A percentile compares a stretch with the other conserved stretches of the same genome.
phyloP scores from a whole-genome alignment of 2,329 filamentous ascomycete genomes.

The Emergomyces africanus region DNA sequence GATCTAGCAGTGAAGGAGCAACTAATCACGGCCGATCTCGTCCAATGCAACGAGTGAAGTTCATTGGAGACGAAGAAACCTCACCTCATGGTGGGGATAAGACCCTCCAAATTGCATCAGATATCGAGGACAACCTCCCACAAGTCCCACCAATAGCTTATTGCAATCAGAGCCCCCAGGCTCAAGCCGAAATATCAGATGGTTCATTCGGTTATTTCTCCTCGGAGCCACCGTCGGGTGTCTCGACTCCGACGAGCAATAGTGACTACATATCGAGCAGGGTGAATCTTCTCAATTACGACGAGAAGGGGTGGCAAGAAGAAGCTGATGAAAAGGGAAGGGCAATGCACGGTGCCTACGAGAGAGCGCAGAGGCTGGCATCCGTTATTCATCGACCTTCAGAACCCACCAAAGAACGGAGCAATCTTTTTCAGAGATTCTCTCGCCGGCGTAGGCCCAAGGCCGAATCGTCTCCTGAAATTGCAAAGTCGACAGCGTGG shows the following conservation, averaged over 20 bases:
- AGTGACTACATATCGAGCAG: conserved; percentile 1
- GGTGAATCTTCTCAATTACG: conserved; percentile 1
- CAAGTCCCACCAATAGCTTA: not conserved
- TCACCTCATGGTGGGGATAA: conserved; percentile 1
- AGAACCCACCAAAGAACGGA: conserved; percentile 16
- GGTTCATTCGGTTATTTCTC: not conserved
- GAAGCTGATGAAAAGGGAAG: conserved; percentile 25
- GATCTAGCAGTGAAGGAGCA: conserved; percentile 19
- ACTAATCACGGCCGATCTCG: not conserved
- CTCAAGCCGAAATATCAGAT: not conserved
- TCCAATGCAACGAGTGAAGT: conserved; percentile 2
- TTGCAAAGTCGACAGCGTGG: not conserved
- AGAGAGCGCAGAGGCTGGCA: conserved; percentile 22
- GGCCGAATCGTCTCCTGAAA: not conserved
- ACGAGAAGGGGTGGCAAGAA: conserved; percentile 3
- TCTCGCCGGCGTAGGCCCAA: not conserved
- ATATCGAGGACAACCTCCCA: not conserved
- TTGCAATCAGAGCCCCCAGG: not conserved
- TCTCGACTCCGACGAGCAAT: not conserved
- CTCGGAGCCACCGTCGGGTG: not conserved
- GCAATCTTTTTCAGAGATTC: not conserved
- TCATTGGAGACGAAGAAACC: conserved; percentile 1
- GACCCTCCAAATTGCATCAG: not conserved
- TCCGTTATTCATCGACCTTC: conserved; percentile 21
- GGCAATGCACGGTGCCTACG: conserved; percentile 23